phyloP scores from a whole-genome alignment of 1,139 yeast genomes.

The Magnusiomyces sp. region DNA sequence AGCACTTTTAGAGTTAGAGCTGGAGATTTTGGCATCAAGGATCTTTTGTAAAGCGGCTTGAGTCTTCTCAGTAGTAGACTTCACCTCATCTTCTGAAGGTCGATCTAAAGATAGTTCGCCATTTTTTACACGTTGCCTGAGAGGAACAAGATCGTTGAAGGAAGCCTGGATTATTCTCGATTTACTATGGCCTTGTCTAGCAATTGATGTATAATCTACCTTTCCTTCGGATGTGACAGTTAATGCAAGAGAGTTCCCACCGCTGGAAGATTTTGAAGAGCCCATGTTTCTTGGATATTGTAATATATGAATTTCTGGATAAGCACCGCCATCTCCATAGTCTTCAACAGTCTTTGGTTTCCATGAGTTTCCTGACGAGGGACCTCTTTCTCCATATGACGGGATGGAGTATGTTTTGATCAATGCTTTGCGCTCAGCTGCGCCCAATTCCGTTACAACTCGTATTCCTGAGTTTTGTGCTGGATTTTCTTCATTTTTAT shows the following conservation, averaged over 20 bases:
- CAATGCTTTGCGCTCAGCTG: conserved; percentile 11
- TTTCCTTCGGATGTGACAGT: conserved; percentile 30
- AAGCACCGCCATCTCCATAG: conserved; percentile 34
- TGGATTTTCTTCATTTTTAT: conserved; percentile 6
- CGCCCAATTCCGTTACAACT: conserved; percentile 10
- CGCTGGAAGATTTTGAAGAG: conserved; percentile 6
- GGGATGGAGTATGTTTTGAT: conserved; percentile 20
- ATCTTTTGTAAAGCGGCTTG: conserved; percentile 41
- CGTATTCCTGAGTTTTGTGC: background rate
- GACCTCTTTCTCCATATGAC: conserved; percentile 26
- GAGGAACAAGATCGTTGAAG: conserved; percentile 40
- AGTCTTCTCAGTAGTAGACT: conserved; percentile 38
- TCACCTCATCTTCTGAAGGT: conserved; percentile 39
- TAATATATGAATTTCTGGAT: conserved; percentile 30
- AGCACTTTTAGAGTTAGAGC: conserved; percentile 27
- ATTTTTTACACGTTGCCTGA: conserved; percentile 37
- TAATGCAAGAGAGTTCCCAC: conserved; percentile 26
- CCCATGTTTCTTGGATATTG: conserved; percentile 34
- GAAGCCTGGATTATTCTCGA: conserved; percentile 33
- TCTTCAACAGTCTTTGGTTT: conserved; percentile 25
- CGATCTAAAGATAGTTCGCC: conserved; percentile 30
- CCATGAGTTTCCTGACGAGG: conserved; percentile 20
- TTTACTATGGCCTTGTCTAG: conserved; percentile 30
- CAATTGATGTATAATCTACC: conserved; percentile 30
- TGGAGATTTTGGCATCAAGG: conserved; percentile 33